Evolutionary conservation across 768 basidiomycete genomes (phyloP).

Genomic region (Suillus fuscotomentosus): DNA sequence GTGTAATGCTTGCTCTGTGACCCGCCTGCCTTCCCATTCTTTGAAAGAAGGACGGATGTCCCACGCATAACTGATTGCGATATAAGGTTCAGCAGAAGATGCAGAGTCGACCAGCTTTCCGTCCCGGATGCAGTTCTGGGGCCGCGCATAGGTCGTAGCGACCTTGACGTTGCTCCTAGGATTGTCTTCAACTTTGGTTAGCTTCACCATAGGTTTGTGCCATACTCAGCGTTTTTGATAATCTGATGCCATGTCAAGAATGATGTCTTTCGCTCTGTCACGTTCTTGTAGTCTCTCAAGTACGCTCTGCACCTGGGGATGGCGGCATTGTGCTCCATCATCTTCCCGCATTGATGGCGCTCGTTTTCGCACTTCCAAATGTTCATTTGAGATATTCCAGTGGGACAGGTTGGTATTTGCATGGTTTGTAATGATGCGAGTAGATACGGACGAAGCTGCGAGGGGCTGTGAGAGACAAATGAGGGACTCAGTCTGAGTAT

Average conservation of each 20-base stretch:
- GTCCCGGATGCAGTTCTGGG: slow-evolving; percentile 5
- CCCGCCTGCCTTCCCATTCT: slow-evolving; percentile 7
- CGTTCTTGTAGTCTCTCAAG: slow-evolving; percentile 2
- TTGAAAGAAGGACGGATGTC: slow-evolving; percentile 3
- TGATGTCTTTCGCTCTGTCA: slow-evolving; percentile 3
- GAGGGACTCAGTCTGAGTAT: too few relatives aligned
- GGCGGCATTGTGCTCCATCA: not conserved
- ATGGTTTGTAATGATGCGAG: not conserved
- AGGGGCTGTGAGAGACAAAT: too few relatives aligned
- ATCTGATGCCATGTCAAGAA: not conserved
- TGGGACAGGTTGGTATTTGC: not conserved
- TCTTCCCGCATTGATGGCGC: slow-evolving; percentile 5
- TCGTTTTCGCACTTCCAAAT: slow-evolving; percentile 3
- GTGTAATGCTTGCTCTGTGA: slow-evolving; percentile 7
- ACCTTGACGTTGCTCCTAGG: not conserved
- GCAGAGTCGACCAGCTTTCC: slow-evolving; percentile 7
- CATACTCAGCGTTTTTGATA: slow-evolving; percentile 3
- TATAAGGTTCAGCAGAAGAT: slow-evolving; percentile 3
- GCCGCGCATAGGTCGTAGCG: not conserved
- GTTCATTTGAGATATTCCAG: not conserved
- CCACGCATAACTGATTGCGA: slow-evolving; percentile 5
- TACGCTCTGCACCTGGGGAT: slow-evolving; percentile 2
- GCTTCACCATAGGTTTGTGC: not conserved
- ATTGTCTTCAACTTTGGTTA: slow-evolving; percentile 4
- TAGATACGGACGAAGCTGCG: too few relatives aligned